These are phyloP conservation scores for Madurella mycetomatis DNA, from an alignment of 2,329 filamentous ascomycete species.

Conservation along the genomic window DNA sequence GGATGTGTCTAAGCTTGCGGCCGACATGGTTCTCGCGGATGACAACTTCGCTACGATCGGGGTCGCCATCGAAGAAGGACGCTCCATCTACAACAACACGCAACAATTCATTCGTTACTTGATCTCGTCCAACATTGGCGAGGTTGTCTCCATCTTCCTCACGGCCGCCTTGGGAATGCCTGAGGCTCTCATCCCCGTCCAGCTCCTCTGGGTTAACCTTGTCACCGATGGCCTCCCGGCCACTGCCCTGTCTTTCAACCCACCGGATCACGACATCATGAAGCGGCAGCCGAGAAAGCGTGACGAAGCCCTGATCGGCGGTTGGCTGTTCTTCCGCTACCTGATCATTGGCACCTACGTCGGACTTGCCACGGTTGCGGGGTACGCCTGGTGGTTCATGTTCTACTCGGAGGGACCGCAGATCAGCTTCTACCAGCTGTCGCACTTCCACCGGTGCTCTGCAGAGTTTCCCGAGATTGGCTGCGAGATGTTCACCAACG, in stretches of 20 bases:
- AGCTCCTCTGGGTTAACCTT: conserved; percentile 97
- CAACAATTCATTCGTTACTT: conserved; percentile 99
- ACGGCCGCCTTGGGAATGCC: conserved; percentile 96
- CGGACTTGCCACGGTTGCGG: conserved; percentile 87
- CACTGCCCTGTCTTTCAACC: conserved; percentile 96
- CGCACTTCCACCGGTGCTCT: conserved; percentile 91
- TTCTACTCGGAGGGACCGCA: conserved; percentile 86
- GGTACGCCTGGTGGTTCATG: conserved; percentile 99
- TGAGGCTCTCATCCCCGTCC: conserved; percentile 92
- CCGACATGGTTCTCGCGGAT: conserved; percentile 97
- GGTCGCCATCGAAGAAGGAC: conserved; percentile 90
- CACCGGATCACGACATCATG: conserved; percentile 98
- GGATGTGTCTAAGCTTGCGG: conserved; percentile 91
- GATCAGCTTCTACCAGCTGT: conserved; percentile 83
- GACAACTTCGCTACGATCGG: conserved; percentile 99
- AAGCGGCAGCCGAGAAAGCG: conserved; percentile 84
- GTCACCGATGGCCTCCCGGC: conserved; percentile 96
- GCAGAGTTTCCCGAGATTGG: conserved; percentile 82
- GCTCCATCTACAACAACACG: conserved; percentile 99
- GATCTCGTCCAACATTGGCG: conserved; percentile 98
- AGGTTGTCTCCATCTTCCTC: conserved; percentile 97
- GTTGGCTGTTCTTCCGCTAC: conserved; percentile 97
- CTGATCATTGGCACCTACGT: conserved; percentile 95
- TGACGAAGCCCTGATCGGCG: conserved; percentile 85
- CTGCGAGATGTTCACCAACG: conserved; percentile 84